Percentiles rank a stretch among this genome's conserved stretches.
Conservation (phyloP, 1,284 basidiomycete species). For the Fomitopsis schrenkii region DNA sequence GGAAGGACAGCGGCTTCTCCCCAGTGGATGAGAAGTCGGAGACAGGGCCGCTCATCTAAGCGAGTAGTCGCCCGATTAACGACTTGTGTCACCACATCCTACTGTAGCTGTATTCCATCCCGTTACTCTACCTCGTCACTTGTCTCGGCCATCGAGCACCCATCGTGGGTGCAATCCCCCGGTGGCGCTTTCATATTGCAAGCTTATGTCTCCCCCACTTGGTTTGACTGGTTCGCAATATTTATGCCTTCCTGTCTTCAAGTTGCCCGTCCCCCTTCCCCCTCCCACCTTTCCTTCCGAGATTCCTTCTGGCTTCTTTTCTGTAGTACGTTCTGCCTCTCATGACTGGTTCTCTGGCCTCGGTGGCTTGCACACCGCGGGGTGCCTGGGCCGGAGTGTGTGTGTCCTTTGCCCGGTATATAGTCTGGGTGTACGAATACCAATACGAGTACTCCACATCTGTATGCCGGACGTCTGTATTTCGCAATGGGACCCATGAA, state of each 20-base stretch:
- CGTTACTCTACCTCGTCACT: background rate
- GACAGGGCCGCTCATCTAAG: constrained; percentile 3
- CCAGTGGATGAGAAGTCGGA: constrained; percentile 9
- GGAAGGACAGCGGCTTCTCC: constrained; percentile 15
- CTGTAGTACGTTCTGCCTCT: constrained; percentile 1
- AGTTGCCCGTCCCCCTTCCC: background rate
- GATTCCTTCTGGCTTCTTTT: background rate
- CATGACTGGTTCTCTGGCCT: background rate
- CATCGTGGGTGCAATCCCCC: background rate
- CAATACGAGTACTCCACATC: background rate
- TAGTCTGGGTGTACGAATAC: constrained; percentile 2
- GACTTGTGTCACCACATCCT: background rate
- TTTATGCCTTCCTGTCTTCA: constrained; percentile 6
- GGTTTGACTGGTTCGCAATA: constrained; percentile 9
- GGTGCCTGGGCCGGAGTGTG: background rate
- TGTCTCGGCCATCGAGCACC: background rate
- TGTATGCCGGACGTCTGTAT: background rate
- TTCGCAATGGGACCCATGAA: background rate
- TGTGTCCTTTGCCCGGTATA: background rate
- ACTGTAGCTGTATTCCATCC: background rate
- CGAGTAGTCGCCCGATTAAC: background rate
- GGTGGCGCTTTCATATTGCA: constrained; percentile 1
- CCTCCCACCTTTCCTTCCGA: background rate
- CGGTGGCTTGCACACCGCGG: background rate
- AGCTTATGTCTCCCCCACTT: background rate